These are phyloP conservation scores for Venturia carpophila DNA, from an alignment of 2,329 filamentous ascomycete genomes.

Conservation along the genomic window DNA sequence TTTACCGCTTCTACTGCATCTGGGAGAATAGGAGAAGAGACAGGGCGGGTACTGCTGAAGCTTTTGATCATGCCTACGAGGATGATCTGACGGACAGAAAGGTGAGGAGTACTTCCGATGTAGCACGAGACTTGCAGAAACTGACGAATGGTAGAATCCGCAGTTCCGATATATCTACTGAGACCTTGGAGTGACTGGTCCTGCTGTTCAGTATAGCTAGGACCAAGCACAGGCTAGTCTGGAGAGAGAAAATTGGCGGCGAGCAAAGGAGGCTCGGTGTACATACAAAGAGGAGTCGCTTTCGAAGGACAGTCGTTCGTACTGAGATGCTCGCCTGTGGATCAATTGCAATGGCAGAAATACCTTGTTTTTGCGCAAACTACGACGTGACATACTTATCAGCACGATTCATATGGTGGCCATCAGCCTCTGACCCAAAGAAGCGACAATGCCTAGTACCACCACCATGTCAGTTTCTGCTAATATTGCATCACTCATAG, in stretches of 20 bases:
- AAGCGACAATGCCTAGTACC: not conserved
- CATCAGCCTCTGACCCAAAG: not conserved
- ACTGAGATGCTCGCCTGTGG: not conserved
- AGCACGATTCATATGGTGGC: not conserved
- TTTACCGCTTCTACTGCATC: constrained; percentile 40
- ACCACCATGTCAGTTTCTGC: not conserved
- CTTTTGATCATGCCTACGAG: constrained; percentile 46
- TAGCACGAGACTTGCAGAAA: not conserved
- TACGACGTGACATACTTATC: not conserved
- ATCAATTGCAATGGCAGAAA: no score
- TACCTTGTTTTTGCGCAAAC: no score
- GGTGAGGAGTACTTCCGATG: not conserved
- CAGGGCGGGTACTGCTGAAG: constrained; percentile 37
- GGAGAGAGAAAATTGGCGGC: not conserved
- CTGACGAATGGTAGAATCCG: constrained; percentile 20
- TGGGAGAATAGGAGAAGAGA: constrained; percentile 40
- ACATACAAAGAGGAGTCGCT: no score
- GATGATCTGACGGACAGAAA: constrained; percentile 44
- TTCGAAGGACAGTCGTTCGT: not conserved
- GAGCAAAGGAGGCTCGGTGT: not conserved
- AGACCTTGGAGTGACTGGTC: not conserved
- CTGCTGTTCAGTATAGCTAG: not conserved
- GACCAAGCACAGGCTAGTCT: not conserved
- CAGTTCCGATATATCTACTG: constrained; percentile 23
- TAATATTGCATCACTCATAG: not conserved